Conservation (phyloP, 2,329 filamentous ascomycete genomes). For the Hyphodiscus sp. region DNA sequence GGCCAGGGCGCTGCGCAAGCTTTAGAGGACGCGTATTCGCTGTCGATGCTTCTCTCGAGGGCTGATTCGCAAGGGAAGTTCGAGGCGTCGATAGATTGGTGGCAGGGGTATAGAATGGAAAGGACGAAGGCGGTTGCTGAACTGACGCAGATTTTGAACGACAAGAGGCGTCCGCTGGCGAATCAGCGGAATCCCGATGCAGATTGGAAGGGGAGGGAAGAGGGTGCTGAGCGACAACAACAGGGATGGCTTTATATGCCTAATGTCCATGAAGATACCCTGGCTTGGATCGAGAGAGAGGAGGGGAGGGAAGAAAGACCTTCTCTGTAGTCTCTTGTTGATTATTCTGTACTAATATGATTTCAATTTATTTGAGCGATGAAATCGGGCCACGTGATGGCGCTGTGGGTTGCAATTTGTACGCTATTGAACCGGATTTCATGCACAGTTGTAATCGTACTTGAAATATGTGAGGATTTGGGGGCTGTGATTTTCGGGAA, state of each 20-base stretch:
- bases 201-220: background rate
- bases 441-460: no score
- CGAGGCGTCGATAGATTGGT: conserved; percentile 31
- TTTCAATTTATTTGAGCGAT: no score
- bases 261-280: background rate
- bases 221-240: background rate
- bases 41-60: conserved; percentile 34
- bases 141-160: conserved; percentile 42
- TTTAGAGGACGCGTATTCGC: conserved; percentile 41
- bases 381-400: no score
- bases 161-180: conserved; percentile 5
- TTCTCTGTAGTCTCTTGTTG: background rate
- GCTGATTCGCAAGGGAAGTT: conserved; percentile 13
- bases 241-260: background rate
- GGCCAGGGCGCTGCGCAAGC: conserved; percentile 41
- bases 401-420: no score
- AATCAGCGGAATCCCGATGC: background rate
- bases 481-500: no score
- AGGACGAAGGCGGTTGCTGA: conserved; percentile 41
- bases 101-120: conserved; percentile 41
- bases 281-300: background rate
- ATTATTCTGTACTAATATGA: background rate
- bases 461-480: no score
- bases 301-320: background rate
- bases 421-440: no score